Base-by-base conservation (phyloP, 2,329 filamentous ascomycete species). In the Calonectria pseudoreteaudii region DNA sequence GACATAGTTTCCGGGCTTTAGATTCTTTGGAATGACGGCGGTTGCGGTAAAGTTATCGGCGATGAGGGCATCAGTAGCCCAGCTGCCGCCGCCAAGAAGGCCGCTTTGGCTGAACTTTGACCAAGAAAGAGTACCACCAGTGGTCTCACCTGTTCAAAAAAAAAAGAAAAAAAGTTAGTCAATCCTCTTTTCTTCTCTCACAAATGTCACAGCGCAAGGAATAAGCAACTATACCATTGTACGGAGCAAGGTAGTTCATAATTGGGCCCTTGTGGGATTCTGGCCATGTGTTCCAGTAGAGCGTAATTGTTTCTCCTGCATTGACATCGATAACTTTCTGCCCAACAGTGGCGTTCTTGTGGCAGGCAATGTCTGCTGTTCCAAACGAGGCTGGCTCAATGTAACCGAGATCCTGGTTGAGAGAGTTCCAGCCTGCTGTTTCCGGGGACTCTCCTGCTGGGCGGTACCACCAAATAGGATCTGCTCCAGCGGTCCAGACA, bases 51-150 rank as follows among this genome's bases (percentile, higher is more conserved):
- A 80, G 72, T 78, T 76, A 88, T 81, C 80, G 73, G 82, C 78
- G 80, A 88, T 88, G 75, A 90, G 80, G 5, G 86, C 79, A 75
- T 80, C 80, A 23, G 83, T 78, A 14, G 80, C 80, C 84, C 84
- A 86, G 16, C 47, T 72, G 70, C 77, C 53, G 72, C 82, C 84
- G 75, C 82, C 85, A 75, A 85, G 83, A 56, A 91, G 86, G 78
- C 91, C 91, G 49, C 82, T 85, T 76, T 88, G 87, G 66, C 88
- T 87, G 74, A 93, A 91, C 88, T 93, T 93, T 87, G 91, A 89
- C 83, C 88, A 93, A 75, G 88, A 82, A 50, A 92, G 86, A 20
- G 82, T 80, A 8, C 90, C 89, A 2, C 28, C 60, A 2, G 88
- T 89, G 1, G 82, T 26, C 38, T 68, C 52, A 3, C 41, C 65